A percentile compares a stretch with the other conserved stretches of the same genome.
Evolutionary conservation across 208 protist genomes (phyloP).

Genomic region (Trichomonas tenax): DNA sequence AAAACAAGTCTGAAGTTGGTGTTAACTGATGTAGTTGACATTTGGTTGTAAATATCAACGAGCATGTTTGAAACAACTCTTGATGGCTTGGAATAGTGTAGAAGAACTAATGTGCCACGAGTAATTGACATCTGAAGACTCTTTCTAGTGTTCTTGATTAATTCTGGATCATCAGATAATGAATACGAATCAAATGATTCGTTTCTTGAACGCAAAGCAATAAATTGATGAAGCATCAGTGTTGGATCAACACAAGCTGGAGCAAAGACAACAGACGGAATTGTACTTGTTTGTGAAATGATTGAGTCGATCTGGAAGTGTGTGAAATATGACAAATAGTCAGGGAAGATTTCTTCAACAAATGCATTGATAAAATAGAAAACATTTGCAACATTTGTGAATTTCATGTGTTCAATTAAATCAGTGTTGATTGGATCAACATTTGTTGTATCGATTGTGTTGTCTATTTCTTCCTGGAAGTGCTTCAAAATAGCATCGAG

Average conservation of each 20-base stretch:
- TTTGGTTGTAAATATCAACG: background rate
- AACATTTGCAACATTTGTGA: slow-evolving; percentile 9
- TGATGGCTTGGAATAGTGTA: background rate
- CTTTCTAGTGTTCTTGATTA: background rate
- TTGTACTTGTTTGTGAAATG: background rate
- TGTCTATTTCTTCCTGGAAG: background rate
- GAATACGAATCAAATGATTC: background rate
- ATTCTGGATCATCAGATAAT: background rate
- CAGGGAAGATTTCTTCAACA: background rate
- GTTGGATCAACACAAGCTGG: background rate
- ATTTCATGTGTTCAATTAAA: background rate
- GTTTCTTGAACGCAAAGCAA: background rate
- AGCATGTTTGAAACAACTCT: background rate
- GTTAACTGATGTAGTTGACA: background rate
- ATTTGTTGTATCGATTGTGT: background rate
- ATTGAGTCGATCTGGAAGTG: background rate
- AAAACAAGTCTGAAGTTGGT: background rate
- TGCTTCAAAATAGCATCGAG: background rate
- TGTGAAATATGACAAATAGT: background rate
- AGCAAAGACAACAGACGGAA: background rate
- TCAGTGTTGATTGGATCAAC: background rate
- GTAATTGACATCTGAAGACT: background rate
- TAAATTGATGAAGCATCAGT: background rate
- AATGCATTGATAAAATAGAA: background rate
- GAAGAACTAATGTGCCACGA: background rate